These are phyloP conservation scores for Ophiostoma tasmaniense DNA, from an alignment of 2,329 filamentous ascomycete genomes.

Conservation along the genomic window DNA sequence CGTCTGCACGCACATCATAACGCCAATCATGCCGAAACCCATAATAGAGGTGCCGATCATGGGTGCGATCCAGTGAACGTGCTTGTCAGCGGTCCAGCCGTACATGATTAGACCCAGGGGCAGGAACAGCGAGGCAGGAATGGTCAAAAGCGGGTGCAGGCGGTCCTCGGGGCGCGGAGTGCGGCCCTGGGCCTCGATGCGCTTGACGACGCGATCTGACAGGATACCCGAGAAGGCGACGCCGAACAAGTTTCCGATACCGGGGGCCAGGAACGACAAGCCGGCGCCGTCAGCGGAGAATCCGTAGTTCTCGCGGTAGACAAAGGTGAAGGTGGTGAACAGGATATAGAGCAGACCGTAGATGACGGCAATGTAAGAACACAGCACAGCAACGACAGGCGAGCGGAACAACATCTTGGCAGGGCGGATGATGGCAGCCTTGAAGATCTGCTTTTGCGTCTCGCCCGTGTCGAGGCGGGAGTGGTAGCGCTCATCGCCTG, in stretches of 20 bases:
- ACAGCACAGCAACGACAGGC: conserved; percentile 43
- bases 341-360: conserved; percentile 45
- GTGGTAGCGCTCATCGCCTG: conserved; percentile 40
- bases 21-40: conserved; percentile 32
- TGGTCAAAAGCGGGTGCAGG: conserved; percentile 32
- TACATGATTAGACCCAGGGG: conserved; percentile 38
- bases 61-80: conserved; percentile 38
- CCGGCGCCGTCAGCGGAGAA: conserved; percentile 28
- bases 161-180: conserved; percentile 36
- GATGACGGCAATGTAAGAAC: conserved; percentile 36
- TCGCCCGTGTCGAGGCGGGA: conserved; percentile 45
- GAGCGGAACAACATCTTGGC: conserved; percentile 44
- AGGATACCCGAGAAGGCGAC: conserved; percentile 46
- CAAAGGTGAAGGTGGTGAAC: conserved; percentile 42
- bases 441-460: conserved; percentile 25
- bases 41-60: conserved; percentile 36
- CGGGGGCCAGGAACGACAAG: conserved; percentile 32
- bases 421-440: conserved; percentile 38
- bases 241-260: conserved; percentile 24
- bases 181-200: conserved; percentile 24
- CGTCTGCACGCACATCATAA: conserved; percentile 38
- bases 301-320: conserved; percentile 33
- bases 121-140: conserved; percentile 33
- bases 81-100: conserved; percentile 37
- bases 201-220: conserved; percentile 39